Evolutionary conservation across 495 filamentous ascomycete genomes (phyloP), one percentile per base, ranked within the genome.

Genomic region (Hyaloscypha bicolor): DNA sequence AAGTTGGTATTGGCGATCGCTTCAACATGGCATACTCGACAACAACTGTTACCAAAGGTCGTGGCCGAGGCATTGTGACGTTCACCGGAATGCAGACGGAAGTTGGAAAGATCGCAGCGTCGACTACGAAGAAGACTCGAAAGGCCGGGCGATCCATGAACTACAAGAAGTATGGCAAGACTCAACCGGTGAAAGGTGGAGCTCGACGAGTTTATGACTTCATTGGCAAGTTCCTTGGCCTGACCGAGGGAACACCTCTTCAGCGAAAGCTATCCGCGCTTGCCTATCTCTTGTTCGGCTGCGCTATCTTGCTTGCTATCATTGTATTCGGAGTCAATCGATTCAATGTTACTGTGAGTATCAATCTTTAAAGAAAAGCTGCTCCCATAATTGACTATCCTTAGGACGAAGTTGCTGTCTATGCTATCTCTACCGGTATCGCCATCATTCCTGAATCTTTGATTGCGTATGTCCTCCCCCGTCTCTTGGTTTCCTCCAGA

Each of bases 51-150:
- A 86, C 82, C 42, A 90, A 90, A 75, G 89, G 89, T 37, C 87
- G 89, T 64, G 90, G 83, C 35, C 80, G 82, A 48, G 89, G 89
- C 48, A 84, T 92, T 65, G 88, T 89, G 37, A 82, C 86, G 31
- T 82, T 79, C 60, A 91, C 88, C n/a, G 92, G 90, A 11, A 94
- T 94, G 92, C 74, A 81, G 62, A 96, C 92, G 1, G 90, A 93
- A 76, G 90, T 96, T 55, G 92, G 92, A n/a, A 92, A 86, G 73
- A 95, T 95, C 74, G 92, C 92, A 11, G 83, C 81, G 60, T 84
- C 84, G n/a, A 85, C 87, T 61, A 72, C 74, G 59, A 87, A 85
- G 70, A 89, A 85, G 72, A 75, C 81, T 33, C 79, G 85, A 64
- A 90, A 89, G 69, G 75, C 83, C n/a, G 83, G 81, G 25, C 80